Percentiles rank a stretch among this genome's conserved stretches.
Conservation (phyloP, 148 eudicot species). For the Persicaria tinctoria region DNA sequence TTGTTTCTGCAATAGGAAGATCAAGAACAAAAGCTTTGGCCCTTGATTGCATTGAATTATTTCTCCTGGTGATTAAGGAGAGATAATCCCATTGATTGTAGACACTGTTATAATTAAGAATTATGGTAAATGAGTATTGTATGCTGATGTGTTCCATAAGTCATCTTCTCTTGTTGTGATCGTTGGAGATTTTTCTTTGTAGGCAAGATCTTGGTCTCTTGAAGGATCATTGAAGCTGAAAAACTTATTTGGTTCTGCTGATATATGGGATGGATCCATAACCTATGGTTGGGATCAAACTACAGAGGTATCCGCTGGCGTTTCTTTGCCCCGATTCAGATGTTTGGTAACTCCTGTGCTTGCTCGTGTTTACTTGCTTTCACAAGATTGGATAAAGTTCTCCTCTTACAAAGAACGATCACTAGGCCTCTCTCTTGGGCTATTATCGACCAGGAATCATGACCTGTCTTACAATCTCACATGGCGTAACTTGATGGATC, state of each 20-base stretch:
- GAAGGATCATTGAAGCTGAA: constrained; percentile 73
- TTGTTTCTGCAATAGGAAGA: neutral
- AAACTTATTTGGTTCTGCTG: constrained; percentile 74
- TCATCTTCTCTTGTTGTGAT: constrained; percentile 12
- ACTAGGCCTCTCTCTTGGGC: constrained; percentile 64
- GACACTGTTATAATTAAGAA: neutral
- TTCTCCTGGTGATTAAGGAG: neutral
- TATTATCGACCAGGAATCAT: constrained; percentile 58
- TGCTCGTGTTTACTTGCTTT: constrained; percentile 68
- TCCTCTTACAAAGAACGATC: constrained; percentile 78
- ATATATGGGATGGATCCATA: constrained; percentile 73
- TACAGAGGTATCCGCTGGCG: constrained; percentile 68
- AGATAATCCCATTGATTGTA: too few relatives aligned
- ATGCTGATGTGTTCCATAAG: neutral
- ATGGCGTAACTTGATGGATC: constrained; percentile 83
- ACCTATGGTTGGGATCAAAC: constrained; percentile 80
- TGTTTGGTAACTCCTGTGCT: constrained; percentile 44
- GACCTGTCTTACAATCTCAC: constrained; percentile 63
- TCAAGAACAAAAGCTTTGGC: neutral
- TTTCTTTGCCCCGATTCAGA: constrained; percentile 60
- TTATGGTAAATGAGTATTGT: neutral
- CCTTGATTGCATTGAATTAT: neutral
- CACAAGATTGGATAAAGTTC: constrained; percentile 80
- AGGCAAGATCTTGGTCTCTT: constrained; percentile 81
- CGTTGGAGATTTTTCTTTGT: constrained; percentile 22